phyloP scores from a whole-genome alignment of 73 alveolate genomes.

The Uronychia binucleata region DNA sequence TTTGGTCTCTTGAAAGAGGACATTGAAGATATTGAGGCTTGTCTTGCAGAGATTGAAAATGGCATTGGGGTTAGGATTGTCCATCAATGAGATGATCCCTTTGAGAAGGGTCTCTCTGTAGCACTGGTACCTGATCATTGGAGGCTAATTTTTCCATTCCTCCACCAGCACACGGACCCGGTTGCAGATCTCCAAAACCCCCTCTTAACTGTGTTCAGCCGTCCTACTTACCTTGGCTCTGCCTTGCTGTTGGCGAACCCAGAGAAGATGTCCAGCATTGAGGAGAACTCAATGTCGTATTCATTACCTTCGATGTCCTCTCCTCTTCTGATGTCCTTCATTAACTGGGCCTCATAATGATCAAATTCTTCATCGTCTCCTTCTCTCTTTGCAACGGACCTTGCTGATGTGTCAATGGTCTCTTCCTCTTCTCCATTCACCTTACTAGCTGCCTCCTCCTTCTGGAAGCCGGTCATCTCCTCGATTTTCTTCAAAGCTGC shows the following conservation, averaged over 20 bases:
- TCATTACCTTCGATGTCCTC: not conserved
- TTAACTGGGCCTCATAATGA: not conserved
- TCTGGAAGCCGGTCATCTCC: not conserved
- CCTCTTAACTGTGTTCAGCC: not conserved
- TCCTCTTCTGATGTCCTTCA: not conserved
- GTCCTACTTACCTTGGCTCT: not conserved
- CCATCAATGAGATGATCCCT: slow-evolving; percentile 48
- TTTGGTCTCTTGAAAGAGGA: slow-evolving; percentile 5
- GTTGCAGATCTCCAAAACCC: slow-evolving; percentile 27
- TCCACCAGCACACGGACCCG: slow-evolving; percentile 29
- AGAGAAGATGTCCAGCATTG: not conserved
- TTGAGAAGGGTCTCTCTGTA: slow-evolving; percentile 56
- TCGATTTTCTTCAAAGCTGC: not conserved
- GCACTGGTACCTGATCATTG: slow-evolving; percentile 22
- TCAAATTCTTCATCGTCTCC: not conserved
- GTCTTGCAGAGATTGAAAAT: slow-evolving; percentile 46
- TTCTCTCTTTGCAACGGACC: not conserved
- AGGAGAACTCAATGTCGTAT: not conserved
- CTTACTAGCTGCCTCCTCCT: not conserved
- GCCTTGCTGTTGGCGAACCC: not conserved
- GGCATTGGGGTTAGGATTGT: slow-evolving; percentile 37
- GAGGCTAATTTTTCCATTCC: slow-evolving; percentile 29
- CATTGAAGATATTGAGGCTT: slow-evolving; percentile 34
- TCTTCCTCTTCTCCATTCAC: not conserved
- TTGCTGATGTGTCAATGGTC: not conserved